Percentiles rank a stretch among this genome's conserved stretches.
phyloP scores from a whole-genome alignment of 768 basidiomycete species.

The Naganishia kalamii region DNA sequence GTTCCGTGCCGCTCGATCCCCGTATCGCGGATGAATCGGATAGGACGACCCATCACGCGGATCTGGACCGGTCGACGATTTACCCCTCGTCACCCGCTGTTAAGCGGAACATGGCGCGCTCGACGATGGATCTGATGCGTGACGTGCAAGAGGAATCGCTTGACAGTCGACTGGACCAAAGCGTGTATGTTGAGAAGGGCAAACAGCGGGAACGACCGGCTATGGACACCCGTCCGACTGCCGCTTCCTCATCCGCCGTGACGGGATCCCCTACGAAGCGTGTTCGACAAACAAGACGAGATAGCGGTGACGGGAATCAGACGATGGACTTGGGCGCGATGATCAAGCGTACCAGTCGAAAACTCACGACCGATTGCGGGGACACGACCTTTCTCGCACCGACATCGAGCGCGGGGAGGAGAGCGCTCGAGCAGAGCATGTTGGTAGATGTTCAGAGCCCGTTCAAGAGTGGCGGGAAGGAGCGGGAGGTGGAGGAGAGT shows the following conservation, averaged over 20 bases:
- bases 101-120: neutral
- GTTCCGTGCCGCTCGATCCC: neutral
- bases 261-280: neutral
- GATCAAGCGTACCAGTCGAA: conserved; percentile 3
- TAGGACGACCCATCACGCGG: neutral
- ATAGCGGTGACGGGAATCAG: neutral
- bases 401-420: neutral
- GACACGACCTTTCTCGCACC: neutral
- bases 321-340: neutral
- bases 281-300: no score
- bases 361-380: neutral
- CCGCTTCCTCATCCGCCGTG: neutral
- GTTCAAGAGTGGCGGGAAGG: neutral
- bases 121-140: neutral
- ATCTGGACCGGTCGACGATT: conserved; percentile 1
- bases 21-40: neutral
- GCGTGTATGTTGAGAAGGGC: neutral
- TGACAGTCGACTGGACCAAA: conserved; percentile 2
- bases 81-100: conserved; percentile 9
- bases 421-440: neutral
- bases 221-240: neutral
- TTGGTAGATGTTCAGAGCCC: neutral
- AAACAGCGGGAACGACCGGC: neutral
- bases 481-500: neutral
- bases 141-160: neutral